Percentiles rank a stretch among this genome's conserved stretches.
phyloP scores from a whole-genome alignment of 2,329 filamentous ascomycete species.

The Taxawa tesnikishii region DNA sequence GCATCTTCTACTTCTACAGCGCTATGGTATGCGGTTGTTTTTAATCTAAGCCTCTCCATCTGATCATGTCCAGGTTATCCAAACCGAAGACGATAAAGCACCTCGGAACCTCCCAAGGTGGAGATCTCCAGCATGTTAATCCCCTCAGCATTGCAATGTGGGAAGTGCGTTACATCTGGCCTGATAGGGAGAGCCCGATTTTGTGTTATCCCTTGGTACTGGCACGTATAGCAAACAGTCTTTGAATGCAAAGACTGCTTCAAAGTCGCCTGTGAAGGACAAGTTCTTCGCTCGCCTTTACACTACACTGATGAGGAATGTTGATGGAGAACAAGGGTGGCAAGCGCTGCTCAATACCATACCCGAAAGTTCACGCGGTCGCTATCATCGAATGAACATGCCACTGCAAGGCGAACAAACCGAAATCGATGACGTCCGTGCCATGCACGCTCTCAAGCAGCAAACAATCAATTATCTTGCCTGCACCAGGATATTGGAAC shows the following conservation, averaged over 20 bases:
- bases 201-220: conserved; percentile 16
- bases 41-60: too few species aligned
- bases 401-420: conserved; percentile 10
- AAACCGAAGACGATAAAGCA: conserved; percentile 13
- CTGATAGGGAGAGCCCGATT: conserved; percentile 12
- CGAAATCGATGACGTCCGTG: conserved; percentile 10
- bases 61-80: too few species aligned
- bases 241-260: conserved; percentile 6
- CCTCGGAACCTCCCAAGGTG: conserved; percentile 17
- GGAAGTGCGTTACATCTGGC: conserved; percentile 15
- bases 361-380: conserved; percentile 5
- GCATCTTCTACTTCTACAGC: conserved; percentile 17
- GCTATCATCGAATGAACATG: conserved; percentile 15
- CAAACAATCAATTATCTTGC: conserved; percentile 6
- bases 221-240: conserved; percentile 10
- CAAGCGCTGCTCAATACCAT: conserved; percentile 11
- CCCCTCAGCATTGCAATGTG: conserved; percentile 13
- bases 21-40: too few species aligned
- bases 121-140: conserved; percentile 18
- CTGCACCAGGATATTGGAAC: too few species aligned
- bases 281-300: conserved; percentile 12
- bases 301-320: conserved; percentile 11
- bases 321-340: conserved; percentile 15
- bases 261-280: conserved; percentile 13
- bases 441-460: conserved; percentile 9